A percentile compares a stretch with the other conserved stretches of the same genome.
Evolutionary conservation across 2,329 filamentous ascomycete genomes (phyloP).

Genomic region (Parascedosporium putredinis): DNA sequence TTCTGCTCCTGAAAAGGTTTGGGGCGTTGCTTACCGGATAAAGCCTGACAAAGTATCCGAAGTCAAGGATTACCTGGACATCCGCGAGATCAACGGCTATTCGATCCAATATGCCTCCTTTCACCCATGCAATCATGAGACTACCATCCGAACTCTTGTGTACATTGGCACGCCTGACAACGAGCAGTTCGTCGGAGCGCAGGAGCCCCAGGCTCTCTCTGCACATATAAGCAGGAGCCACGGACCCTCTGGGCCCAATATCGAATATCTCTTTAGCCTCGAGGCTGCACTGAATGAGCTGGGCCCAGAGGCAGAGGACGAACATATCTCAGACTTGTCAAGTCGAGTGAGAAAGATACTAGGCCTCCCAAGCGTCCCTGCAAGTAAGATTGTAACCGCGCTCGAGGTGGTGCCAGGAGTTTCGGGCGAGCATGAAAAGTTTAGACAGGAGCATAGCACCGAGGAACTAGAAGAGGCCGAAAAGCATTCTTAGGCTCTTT

Average conservation of each 20-base stretch:
- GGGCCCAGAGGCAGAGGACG: constrained; percentile 67
- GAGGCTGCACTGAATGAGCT: constrained; percentile 65
- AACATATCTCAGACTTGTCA: constrained; percentile 76
- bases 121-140: constrained; percentile 40
- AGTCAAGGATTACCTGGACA: constrained; percentile 84
- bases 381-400: background rate
- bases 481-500: constrained; percentile 23
- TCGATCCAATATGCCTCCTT: constrained; percentile 87
- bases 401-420: background rate
- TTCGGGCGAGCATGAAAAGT: background rate
- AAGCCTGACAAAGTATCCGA: constrained; percentile 59
- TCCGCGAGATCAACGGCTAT: constrained; percentile 96
- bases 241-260: constrained; percentile 82
- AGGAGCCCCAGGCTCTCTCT: constrained; percentile 68
- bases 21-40: constrained; percentile 91
- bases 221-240: constrained; percentile 66
- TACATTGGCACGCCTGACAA: constrained; percentile 95
- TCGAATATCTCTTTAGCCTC: constrained; percentile 76
- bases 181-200: constrained; percentile 79
- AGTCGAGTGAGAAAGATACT: constrained; percentile 55
- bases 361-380: background rate
- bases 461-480: constrained; percentile 53
- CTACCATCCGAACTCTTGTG: constrained; percentile 51
- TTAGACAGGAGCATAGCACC: constrained; percentile 24
- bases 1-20: constrained; percentile 56